A percentile compares a stretch with the other conserved stretches of the same genome.
These are phyloP conservation scores for Hypoxylon subgilvum DNA, from an alignment of 495 filamentous ascomycete genomes.

Conservation along the genomic window DNA sequence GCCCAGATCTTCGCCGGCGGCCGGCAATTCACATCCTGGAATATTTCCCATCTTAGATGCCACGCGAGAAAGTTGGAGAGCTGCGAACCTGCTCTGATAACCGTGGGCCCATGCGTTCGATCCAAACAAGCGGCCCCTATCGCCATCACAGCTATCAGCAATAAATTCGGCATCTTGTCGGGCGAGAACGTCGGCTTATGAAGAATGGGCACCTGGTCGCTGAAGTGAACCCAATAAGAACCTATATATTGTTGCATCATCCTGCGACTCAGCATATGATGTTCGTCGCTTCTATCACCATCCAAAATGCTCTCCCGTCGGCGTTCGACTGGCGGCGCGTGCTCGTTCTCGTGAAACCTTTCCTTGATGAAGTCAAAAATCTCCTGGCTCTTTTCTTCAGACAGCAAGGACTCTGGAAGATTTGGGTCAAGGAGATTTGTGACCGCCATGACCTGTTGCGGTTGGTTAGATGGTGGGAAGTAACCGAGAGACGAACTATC, in stretches of 20 bases:
- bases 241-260: constrained; percentile 97
- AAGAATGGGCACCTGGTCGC: constrained; percentile 90
- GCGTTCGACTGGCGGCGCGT: constrained; percentile 72
- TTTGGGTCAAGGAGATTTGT: constrained; percentile 86
- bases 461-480: constrained; percentile 56
- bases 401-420: constrained; percentile 77
- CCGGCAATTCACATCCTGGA: constrained; percentile 87
- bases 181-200: constrained; percentile 93
- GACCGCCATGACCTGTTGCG: constrained; percentile 86
- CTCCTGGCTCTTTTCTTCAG: constrained; percentile 84
- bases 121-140: constrained; percentile 91
- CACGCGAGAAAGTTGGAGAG: constrained; percentile 86
- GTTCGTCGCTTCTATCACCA: constrained; percentile 72
- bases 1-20: constrained; percentile 98
- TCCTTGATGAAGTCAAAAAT: constrained; percentile 84
- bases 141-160: constrained; percentile 91
- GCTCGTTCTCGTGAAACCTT: constrained; percentile 80
- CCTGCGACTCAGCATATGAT: constrained; percentile 81
- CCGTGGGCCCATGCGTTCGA: constrained; percentile 72
- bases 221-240: constrained; percentile 94
- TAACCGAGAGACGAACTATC: constrained; percentile 58
- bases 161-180: constrained; percentile 80
- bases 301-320: constrained; percentile 80
- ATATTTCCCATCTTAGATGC: constrained; percentile 91
- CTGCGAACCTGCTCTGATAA: constrained; percentile 74